Conservation (phyloP, 768 basidiomycete species). For the Botryobasidium botryosum region DNA sequence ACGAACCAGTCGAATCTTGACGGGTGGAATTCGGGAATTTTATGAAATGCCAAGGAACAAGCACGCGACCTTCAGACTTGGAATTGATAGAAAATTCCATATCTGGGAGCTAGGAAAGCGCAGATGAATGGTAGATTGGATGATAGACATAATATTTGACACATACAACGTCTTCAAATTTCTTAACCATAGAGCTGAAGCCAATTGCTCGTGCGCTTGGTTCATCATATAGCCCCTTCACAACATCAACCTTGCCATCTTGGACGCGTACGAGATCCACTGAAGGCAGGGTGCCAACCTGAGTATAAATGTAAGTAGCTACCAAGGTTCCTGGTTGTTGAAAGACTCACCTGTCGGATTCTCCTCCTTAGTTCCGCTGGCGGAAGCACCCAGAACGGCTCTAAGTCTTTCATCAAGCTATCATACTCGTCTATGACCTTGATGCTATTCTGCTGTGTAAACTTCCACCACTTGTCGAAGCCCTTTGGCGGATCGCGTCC, state of each 20-base stretch:
- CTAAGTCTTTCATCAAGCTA: slow-evolving; percentile 56
- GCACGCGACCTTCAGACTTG: slow-evolving; percentile 81
- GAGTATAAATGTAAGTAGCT: slow-evolving; percentile 10
- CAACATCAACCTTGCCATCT: slow-evolving; percentile 45
- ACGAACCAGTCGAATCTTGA: slow-evolving; percentile 15
- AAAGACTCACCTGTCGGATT: slow-evolving; percentile 34
- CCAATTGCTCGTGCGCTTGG: slow-evolving; percentile 63
- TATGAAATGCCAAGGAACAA: slow-evolving; percentile 86
- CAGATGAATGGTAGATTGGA: not conserved
- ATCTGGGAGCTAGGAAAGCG: slow-evolving; percentile 54
- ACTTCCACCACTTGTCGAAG: slow-evolving; percentile 76
- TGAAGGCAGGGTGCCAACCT: slow-evolving; percentile 66
- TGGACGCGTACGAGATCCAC: slow-evolving; percentile 75
- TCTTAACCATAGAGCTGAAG: slow-evolving; percentile 48
- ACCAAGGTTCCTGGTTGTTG: not conserved
- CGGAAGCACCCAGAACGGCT: slow-evolving; percentile 64
- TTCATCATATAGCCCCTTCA: slow-evolving; percentile 46
- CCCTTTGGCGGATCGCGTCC: slow-evolving; percentile 67
- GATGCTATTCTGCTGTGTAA: slow-evolving; percentile 9
- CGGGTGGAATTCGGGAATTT: slow-evolving; percentile 50
- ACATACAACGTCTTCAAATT: not conserved
- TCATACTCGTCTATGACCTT: slow-evolving; percentile 33
- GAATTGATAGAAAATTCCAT: slow-evolving; percentile 92
- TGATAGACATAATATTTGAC: not conserved
- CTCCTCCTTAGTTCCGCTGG: slow-evolving; percentile 57